Evolutionary conservation across 495 filamentous ascomycete genomes (phyloP).

Genomic region (Tuber calosporum): DNA sequence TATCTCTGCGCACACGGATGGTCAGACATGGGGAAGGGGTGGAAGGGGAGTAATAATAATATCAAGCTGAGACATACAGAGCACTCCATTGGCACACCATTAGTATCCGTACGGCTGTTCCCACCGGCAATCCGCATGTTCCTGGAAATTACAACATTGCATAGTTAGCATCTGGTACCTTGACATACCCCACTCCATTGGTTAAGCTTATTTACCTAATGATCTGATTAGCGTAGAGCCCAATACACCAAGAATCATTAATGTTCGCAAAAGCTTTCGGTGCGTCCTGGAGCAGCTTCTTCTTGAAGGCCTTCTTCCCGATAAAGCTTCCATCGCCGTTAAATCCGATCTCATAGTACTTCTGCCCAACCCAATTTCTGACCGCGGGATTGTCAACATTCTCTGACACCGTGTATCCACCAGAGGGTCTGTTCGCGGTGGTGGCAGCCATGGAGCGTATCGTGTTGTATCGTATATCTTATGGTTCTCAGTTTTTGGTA

Average conservation of each 20-base stretch:
- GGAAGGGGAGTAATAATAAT: not conserved
- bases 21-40: not conserved
- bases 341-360: not conserved
- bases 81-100: not conserved
- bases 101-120: not conserved
- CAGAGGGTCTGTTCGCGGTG: not conserved
- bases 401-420: not conserved
- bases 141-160: not conserved
- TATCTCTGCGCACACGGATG: not conserved
- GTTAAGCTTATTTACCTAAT: constrained; percentile 2
- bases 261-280: not conserved
- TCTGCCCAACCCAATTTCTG: constrained; percentile 4
- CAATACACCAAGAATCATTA: not conserved
- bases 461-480: not conserved
- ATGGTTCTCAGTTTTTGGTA: not conserved
- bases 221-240: constrained; percentile 4
- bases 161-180: not conserved
- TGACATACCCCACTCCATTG: not conserved
- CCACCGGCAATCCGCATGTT: not conserved
- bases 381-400: not conserved
- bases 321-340: not conserved
- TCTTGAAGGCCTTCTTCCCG: constrained; percentile 1
- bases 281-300: not conserved
- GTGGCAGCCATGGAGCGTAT: not conserved
- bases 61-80: not conserved